Base-by-base conservation (phyloP, 2,329 filamentous ascomycete species). In the Tolypocladium amazonense region DNA sequence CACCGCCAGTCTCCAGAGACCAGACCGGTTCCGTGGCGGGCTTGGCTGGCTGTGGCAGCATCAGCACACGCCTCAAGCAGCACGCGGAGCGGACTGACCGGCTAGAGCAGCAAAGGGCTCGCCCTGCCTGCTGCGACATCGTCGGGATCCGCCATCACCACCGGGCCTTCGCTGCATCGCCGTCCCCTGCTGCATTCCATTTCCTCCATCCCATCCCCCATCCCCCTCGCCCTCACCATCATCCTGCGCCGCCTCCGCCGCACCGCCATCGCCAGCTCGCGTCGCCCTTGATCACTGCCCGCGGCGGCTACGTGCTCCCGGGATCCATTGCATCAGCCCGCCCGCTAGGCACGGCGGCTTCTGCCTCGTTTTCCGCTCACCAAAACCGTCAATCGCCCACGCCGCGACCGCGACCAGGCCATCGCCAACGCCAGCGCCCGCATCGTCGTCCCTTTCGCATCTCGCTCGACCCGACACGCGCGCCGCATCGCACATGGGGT, bases 1-100 rank as follows among this genome's bases (percentile, higher is more conserved):
- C 45, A 50, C 45, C 25, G 25, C 50, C 5, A 53, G 27, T 35
- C 50, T 33, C 47, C 47, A 52, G 43, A 45, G 39, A 43, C 39
- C 39, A n/a, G 14, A 64, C 65, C 63, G 55, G 67, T 50, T 12
- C 35, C 60, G 30, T 43, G 39, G 59, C 58, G 50, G 27, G 53
- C 47, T 30, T 27, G 25, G 47, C 47, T 50, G 47, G 47, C 27
- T 39, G 39, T 39, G 52, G 54, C 41, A 35, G 50, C 50, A 53
- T 53, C 50, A 53, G 50, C 50, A 53, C 50, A 30, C 50, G 33
- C 50, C 50, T 53, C 50, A 53, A 27, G 25, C 15, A 52, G 47
- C 25, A n/a, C 43, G 55, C 54, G 54, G 38, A 41, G 55, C 56
- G 41, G 41, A 47, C 56, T 50, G 56, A 33, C 56, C 56, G 39